phyloP scores from a whole-genome alignment of 208 protist genomes.

The Dictyostelium gargantuum region DNA sequence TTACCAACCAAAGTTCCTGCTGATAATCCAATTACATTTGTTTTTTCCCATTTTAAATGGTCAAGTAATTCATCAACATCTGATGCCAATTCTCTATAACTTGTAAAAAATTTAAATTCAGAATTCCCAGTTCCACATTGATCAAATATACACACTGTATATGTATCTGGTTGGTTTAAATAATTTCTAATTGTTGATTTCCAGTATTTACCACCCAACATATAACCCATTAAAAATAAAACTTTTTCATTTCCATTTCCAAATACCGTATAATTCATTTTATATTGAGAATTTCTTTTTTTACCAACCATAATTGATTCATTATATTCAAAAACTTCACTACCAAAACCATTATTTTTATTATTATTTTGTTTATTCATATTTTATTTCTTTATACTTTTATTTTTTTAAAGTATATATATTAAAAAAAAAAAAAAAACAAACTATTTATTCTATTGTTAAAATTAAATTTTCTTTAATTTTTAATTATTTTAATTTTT shows the following conservation, averaged over 20 bases:
- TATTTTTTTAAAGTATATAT: no score
- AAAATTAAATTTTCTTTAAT: no score
- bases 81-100: background rate
- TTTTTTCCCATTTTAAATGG: background rate
- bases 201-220: background rate
- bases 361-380: no score
- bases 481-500: no score
- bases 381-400: no score
- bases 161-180: background rate
- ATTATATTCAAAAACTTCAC: no score
- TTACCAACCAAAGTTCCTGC: background rate
- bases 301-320: background rate
- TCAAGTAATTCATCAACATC: background rate
- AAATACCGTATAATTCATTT: background rate
- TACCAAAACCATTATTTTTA: no score
- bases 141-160: background rate
- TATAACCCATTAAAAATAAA: background rate
- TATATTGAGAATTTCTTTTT: background rate
- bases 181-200: background rate
- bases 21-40: background rate
- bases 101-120: background rate
- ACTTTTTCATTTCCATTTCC: background rate
- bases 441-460: no score
- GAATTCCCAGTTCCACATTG: background rate
- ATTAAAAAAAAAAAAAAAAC: no score